Evolutionary conservation across 2,329 filamentous ascomycete species (phyloP), one percentile per base, ranked within the genome.

Genomic region (Trichophyton benhamiae): DNA sequence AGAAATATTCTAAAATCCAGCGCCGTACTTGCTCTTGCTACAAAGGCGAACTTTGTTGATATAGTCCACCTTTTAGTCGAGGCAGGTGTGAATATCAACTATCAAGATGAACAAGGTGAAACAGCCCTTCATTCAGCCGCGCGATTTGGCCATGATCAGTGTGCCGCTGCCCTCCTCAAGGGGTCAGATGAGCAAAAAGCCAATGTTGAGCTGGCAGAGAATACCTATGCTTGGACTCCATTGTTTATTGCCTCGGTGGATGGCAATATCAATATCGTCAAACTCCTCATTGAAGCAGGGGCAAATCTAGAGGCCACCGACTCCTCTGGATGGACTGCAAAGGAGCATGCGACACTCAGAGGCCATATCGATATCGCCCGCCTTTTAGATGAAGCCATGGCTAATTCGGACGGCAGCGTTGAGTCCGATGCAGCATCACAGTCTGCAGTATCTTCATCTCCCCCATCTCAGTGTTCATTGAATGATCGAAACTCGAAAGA

Each of bases 211-310:
- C 76, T 95, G 41, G 76, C 82, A 0, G 94, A 99, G 70, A 88
- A 87, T 60, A 87, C 87, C 0, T 97, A 95, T 70, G 85, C 87
- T 2, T 99, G 94, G 92, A 96, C 94, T 0, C 89, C 94, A n/a
- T 78, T 99, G 11, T 94, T 96, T 70, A 87, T 96, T 65, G 89
- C 92, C 8, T 89, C 88, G 60, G 92, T 97, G 1, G 91, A 99
- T 69, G 92, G 92, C 0, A 87, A 91, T 65, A 74, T 90, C 9
- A 75, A 81, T 0, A 83, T 96, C 46, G 88, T 88, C 0, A 82
- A 91, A 69, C 78, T 94, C 25, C 79, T 99, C 3, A 82, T 95
- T 46, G 82, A 87, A 57, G 87, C 87, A 22, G 89, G 89, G 1
- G 89, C 90, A 0, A 84, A 95, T 63, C 76, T 90, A 2, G 85